These are phyloP conservation scores for Croton laevigatus DNA, from an alignment of 441 rosid species.

Conservation along the genomic window DNA sequence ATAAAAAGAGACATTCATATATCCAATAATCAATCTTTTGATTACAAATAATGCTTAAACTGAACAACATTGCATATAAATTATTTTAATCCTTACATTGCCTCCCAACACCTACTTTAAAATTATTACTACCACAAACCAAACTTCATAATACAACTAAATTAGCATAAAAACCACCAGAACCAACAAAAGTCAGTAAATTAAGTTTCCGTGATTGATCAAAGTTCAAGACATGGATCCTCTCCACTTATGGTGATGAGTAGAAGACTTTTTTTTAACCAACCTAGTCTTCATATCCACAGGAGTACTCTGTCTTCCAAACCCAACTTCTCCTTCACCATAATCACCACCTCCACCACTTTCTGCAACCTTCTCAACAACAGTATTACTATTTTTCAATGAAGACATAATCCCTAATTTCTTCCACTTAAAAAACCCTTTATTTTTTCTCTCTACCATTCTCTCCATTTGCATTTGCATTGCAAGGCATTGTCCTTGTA, in stretches of 20 bases:
- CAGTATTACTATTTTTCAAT: slow-evolving; percentile 30
- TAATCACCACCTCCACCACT: slow-evolving; percentile 19
- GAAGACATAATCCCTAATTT: slow-evolving; percentile 53
- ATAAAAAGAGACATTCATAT: too few relatives aligned
- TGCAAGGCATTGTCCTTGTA: slow-evolving; percentile 47
- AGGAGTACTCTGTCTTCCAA: slow-evolving; percentile 49
- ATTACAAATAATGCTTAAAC: too few relatives aligned
- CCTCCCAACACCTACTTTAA: not conserved
- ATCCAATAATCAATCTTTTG: too few relatives aligned
- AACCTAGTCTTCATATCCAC: slow-evolving; percentile 55
- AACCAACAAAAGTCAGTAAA: not conserved
- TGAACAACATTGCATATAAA: too few relatives aligned
- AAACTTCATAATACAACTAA: not conserved
- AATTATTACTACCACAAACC: not conserved
- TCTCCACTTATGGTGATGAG: slow-evolving; percentile 50
- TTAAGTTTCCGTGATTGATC: not conserved
- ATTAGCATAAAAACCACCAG: not conserved
- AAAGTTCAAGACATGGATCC: slow-evolving; percentile 51
- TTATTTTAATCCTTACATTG: not conserved
- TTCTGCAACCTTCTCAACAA: slow-evolving; percentile 37
- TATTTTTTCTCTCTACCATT: slow-evolving; percentile 48
- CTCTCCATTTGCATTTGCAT: slow-evolving; percentile 64
- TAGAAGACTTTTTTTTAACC: slow-evolving; percentile 39
- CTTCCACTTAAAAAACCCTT: slow-evolving; percentile 66
- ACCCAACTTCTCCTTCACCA: slow-evolving; percentile 29